A percentile compares a stretch with the other conserved stretches of the same genome.
These are phyloP conservation scores for Ophiorrhiza pumila DNA, from an alignment of 257 asterid species.

Conservation along the genomic window DNA sequence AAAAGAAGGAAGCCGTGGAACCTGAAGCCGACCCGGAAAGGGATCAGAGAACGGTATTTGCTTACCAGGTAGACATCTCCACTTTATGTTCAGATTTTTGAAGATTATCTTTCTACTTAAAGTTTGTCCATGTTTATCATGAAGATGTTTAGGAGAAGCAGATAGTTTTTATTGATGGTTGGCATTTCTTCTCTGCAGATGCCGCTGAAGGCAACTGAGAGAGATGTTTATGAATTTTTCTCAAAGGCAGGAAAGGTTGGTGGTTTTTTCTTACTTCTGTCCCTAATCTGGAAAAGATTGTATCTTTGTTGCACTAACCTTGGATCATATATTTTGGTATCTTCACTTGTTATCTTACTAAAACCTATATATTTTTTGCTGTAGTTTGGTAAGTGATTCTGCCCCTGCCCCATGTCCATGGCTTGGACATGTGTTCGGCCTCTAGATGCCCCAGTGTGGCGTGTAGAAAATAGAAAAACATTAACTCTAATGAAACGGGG, in stretches of 20 bases:
- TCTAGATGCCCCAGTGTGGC: no score
- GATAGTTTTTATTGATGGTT: conserved; percentile 4
- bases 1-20: conserved; percentile 83
- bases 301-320: background rate
- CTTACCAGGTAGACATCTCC: conserved; percentile 64
- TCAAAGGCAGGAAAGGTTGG: conserved; percentile 98
- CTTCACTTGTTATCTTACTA: background rate
- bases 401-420: background rate
- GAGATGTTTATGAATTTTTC: conserved; percentile 96
- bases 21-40: conserved; percentile 99
- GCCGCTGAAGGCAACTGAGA: conserved; percentile 97
- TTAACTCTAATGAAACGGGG: no score
- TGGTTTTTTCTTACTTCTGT: background rate
- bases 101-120: no score
- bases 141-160: background rate
- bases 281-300: background rate
- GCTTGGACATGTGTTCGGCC: background rate
- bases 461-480: no score
- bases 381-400: background rate
- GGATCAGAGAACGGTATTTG: conserved; percentile 99
- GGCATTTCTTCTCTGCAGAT: conserved; percentile 47
- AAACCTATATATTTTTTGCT: background rate
- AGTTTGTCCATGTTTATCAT: background rate
- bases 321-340: no score
- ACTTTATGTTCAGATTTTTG: background rate